Percentiles rank a stretch among this genome's conserved stretches.
phyloP scores from a whole-genome alignment of 768 basidiomycete species.

The Suillus occidentalis region DNA sequence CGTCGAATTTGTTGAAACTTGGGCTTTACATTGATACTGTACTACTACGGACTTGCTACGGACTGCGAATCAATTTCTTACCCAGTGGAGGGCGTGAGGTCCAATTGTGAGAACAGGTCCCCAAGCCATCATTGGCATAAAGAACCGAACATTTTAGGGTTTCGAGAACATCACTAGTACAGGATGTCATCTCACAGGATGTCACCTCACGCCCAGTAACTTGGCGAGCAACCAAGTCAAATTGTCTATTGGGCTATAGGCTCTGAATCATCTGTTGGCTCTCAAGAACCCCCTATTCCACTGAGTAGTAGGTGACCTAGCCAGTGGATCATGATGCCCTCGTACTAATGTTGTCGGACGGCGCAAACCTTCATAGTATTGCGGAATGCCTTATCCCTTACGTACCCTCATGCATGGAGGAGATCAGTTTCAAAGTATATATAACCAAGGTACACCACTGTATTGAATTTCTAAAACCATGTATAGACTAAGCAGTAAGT shows the following conservation, averaged over 20 bases:
- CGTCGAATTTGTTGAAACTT: slow-evolving; percentile 8
- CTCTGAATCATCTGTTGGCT: background rate
- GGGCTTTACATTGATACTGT: background rate
- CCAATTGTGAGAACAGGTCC: background rate
- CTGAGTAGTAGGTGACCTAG: background rate
- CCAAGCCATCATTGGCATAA: background rate
- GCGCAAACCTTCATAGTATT: background rate
- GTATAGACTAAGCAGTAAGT: background rate
- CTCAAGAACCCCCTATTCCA: background rate
- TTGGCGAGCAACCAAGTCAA: too few relatives aligned
- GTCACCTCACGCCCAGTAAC: too few relatives aligned
- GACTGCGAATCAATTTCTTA: background rate
- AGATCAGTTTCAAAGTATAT: background rate
- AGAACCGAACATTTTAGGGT: background rate
- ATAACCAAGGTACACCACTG: background rate
- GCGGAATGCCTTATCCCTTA: background rate
- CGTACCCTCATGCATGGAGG: background rate
- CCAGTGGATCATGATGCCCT: background rate
- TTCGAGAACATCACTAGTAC: background rate
- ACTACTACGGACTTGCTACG: slow-evolving; percentile 1
- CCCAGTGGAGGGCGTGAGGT: background rate
- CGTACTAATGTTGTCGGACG: background rate
- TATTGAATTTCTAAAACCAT: background rate
- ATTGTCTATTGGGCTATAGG: too few relatives aligned
- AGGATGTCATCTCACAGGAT: too few relatives aligned